Conservation (phyloP, 108 stramenopile genomes). For the Cylindrotheca fusiformis region DNA sequence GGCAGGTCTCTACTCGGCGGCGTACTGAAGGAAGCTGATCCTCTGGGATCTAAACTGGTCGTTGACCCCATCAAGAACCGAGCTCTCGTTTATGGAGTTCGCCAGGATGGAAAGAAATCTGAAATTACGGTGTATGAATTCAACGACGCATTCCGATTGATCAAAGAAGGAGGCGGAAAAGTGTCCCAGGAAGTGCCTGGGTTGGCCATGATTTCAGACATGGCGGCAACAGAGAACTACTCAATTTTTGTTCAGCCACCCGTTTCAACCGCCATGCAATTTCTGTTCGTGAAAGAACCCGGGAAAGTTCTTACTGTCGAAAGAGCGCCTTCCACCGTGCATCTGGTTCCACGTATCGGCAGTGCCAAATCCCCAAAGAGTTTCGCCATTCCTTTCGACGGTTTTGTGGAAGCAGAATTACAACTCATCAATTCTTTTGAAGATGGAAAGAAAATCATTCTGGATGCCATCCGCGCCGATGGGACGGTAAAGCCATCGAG, state of each 20-base stretch:
- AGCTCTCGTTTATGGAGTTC: conserved; percentile 65
- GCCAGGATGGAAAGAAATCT: conserved; percentile 47
- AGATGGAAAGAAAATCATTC: conserved; percentile 55
- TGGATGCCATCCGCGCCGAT: conserved; percentile 78
- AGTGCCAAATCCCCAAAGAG: conserved; percentile 38
- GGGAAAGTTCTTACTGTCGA: conserved; percentile 43
- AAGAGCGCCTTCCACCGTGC: conserved; percentile 38
- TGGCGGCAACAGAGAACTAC: conserved; percentile 78
- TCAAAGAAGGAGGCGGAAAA: conserved; percentile 45
- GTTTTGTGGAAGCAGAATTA: conserved; percentile 58
- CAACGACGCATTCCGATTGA: conserved; percentile 65
- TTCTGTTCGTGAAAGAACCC: conserved; percentile 73
- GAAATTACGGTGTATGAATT: conserved; percentile 76
- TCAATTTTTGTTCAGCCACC: conserved; percentile 65
- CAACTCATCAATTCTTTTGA: conserved; percentile 82
- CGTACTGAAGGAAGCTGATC: conserved; percentile 63
- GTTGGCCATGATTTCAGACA: conserved; percentile 71
- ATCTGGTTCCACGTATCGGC: conserved; percentile 58
- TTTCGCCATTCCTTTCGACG: conserved; percentile 69
- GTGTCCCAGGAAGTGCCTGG: conserved; percentile 52
- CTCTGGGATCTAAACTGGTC: conserved; percentile 60
- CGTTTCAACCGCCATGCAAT: conserved; percentile 69
- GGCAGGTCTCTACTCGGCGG: conserved; percentile 79
- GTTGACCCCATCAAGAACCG: conserved; percentile 59
- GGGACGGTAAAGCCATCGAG: conserved; percentile 11